Base-by-base conservation (phyloP, 164 flowering plant genomes). In the Vitis labrusca region DNA sequence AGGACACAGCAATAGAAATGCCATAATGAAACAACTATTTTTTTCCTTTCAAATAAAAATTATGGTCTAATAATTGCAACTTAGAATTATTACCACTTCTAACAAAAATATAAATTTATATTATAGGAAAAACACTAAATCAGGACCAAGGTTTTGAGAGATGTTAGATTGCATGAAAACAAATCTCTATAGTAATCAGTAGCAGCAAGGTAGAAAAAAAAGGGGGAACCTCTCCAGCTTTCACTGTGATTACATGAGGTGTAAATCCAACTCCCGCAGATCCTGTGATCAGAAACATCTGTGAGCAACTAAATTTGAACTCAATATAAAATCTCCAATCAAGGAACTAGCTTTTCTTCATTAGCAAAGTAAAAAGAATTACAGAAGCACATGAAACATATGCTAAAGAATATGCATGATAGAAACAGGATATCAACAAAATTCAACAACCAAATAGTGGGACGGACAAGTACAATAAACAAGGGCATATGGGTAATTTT, bases 161-260 rank as follows among this genome's bases (percentile, higher is more conserved):
- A 37, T 37, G 44, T 37, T 37, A 37, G 44, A 37, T 37, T 37
- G 44, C 6, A 6, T 37, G 44, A 37, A 37, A 37, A 37, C 7
- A 37, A 37, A 37, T 6, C 5, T 37, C 44, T 37, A 23, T 23
- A 37, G 44, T 37, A 49, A 16, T 48, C 3, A 5, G 37, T 2
- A 23, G 29, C 50, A 64, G 10, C 59, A 59, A 61, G 50, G 8
- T 60, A 16, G 51, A 15, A 53, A 70, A 63, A 9, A 50, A 50
- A 9, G 58, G 60, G 30, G 32, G 59, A 60, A 92, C 99, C 99
- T 92, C 99, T 73, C 99, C 98, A 49, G 95, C 83, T 76, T 88
- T 84, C 23, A 92, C 99, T 58, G 86, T 81, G 61, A 94, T 88
- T 59, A 94, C 84, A 84, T 94, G 98, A 15, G 99, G 97, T 1